phyloP scores from a whole-genome alignment of 768 basidiomycete genomes.

The Rhizopogon vulgaris region DNA sequence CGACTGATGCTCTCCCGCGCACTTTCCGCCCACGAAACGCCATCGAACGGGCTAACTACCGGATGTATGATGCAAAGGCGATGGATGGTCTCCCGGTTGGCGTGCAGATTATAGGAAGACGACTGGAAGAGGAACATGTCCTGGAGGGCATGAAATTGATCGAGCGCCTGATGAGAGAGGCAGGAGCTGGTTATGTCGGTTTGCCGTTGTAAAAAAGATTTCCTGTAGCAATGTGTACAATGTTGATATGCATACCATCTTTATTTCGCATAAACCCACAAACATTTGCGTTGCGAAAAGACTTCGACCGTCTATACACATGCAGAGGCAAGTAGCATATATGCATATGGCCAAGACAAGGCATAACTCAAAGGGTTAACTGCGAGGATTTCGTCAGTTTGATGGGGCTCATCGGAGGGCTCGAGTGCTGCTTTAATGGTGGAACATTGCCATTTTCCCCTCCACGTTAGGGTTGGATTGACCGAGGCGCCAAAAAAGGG shows the following conservation, averaged over 20 bases:
- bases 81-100: slow-evolving; percentile 43
- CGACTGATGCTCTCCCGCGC: slow-evolving; percentile 24
- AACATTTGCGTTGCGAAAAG: too few species aligned
- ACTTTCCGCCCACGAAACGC: slow-evolving; percentile 26
- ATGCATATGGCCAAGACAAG: too few species aligned
- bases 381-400: not conserved
- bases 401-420: too few species aligned
- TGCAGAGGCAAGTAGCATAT: too few species aligned
- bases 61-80: slow-evolving; percentile 33
- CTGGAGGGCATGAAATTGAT: slow-evolving; percentile 41
- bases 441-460: too few species aligned
- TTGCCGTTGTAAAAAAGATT: slow-evolving; percentile 12
- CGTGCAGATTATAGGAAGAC: slow-evolving; percentile 36
- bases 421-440: too few species aligned
- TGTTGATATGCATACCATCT: not conserved
- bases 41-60: slow-evolving; percentile 33
- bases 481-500: too few species aligned
- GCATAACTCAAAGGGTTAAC: too few species aligned
- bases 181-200: slow-evolving; percentile 18
- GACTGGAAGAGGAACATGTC: slow-evolving; percentile 43
- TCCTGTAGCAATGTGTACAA: not conserved
- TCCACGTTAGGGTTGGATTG: too few species aligned
- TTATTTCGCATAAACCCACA: not conserved
- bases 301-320: too few species aligned
- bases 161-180: slow-evolving; percentile 19